phyloP scores from a whole-genome alignment of 768 basidiomycete species.

The Boletellus emodensis region DNA sequence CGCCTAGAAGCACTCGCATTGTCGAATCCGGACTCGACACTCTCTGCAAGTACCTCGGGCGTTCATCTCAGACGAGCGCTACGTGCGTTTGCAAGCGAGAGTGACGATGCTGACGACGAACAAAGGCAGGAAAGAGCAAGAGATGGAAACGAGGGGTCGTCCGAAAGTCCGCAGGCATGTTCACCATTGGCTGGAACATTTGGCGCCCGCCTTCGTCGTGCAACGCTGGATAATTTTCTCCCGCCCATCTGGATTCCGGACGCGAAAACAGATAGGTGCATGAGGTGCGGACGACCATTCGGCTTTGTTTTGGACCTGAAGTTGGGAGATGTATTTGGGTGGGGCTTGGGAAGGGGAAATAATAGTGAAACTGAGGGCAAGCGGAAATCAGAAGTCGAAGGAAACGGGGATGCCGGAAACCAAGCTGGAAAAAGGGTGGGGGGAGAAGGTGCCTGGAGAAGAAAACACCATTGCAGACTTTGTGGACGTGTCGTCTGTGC shows the following conservation, averaged over 20 bases:
- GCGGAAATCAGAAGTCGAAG: conserved; percentile 11
- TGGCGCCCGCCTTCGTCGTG: conserved; percentile 21
- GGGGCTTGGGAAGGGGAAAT: conserved; percentile 39
- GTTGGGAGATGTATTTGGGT: conserved; percentile 26
- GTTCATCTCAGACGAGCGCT: conserved; percentile 70
- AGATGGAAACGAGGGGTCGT: conserved; percentile 34
- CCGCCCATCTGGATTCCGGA: conserved; percentile 95
- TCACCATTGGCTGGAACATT: background rate
- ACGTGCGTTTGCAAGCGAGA: conserved; percentile 62
- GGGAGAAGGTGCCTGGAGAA: conserved; percentile 36
- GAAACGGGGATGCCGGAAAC: conserved; percentile 1
- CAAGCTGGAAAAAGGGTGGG: conserved; percentile 9
- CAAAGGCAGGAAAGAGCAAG: conserved; percentile 42
- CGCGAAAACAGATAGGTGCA: conserved; percentile 74
- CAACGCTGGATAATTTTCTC: conserved; percentile 54
- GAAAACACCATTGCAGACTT: conserved; percentile 82
- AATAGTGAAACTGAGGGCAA: conserved; percentile 7
- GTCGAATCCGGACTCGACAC: conserved; percentile 74
- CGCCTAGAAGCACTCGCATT: conserved; percentile 67
- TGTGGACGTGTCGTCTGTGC: conserved; percentile 86
- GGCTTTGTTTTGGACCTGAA: conserved; percentile 41
- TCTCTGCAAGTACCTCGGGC: conserved; percentile 73
- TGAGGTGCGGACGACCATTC: conserved; percentile 76
- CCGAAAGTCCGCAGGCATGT: background rate
- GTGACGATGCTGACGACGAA: conserved; percentile 29